A percentile compares a stretch with the other conserved stretches of the same genome.
phyloP scores from a whole-genome alignment of 2,329 filamentous ascomycete species.

The Aspergillus novoparasiticus region DNA sequence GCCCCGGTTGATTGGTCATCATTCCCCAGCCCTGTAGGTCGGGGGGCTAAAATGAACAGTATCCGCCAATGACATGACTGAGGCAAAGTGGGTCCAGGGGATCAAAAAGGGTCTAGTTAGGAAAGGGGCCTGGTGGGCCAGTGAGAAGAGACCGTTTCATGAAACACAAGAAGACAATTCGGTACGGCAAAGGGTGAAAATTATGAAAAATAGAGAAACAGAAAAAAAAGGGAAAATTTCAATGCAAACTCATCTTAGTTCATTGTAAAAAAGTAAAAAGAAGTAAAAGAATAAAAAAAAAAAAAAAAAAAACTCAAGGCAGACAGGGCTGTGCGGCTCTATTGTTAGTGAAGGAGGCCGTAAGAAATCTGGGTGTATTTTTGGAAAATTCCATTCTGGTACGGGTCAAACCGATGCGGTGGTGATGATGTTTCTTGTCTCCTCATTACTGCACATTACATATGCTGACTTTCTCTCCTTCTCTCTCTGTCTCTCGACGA shows the following conservation, averaged over 20 bases:
- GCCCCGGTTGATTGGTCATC: not conserved
- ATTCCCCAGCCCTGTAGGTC: not conserved
- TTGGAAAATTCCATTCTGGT: not conserved
- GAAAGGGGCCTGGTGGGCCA: not conserved
- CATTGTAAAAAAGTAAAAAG: not conserved
- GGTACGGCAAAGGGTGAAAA: not conserved
- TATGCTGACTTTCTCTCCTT: not conserved
- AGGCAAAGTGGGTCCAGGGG: not conserved
- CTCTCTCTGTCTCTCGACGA: not conserved
- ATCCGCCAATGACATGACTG: not conserved
- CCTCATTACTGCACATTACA: conserved; percentile 2
- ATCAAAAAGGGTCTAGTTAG: not conserved
- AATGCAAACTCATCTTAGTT: not conserved
- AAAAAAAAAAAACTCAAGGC: not conserved
- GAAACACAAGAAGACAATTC: not conserved
- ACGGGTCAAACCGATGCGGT: not conserved
- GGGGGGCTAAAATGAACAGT: not conserved
- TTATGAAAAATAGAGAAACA: not conserved
- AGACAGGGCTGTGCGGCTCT: not conserved
- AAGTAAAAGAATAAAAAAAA: not conserved
- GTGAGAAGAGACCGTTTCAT: not conserved
- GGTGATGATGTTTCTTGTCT: not conserved
- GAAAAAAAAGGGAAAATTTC: too few species aligned
- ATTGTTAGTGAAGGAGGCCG: not conserved
- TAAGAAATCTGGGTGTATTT: not conserved